Evolutionary conservation across 495 filamentous ascomycete genomes (phyloP), one percentile per base, ranked within the genome.

Genomic region (Pyrenopolyporus hunteri): DNA sequence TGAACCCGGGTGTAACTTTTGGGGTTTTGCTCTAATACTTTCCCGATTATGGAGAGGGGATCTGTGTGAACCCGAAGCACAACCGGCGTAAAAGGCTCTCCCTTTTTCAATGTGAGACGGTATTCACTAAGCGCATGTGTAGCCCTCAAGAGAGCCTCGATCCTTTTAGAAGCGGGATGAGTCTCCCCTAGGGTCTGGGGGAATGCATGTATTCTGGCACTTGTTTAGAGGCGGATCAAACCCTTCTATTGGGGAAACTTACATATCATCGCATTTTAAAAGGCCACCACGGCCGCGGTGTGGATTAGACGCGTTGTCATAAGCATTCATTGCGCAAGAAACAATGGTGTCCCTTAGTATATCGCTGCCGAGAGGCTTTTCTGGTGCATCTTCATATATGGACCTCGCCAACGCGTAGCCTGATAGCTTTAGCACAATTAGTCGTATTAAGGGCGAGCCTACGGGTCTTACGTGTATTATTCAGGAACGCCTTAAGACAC

Each of bases 271-370:
- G 36, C 90, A 91, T 74, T 84, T 90, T 68, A 91, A 92, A 69
- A 96, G 82, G 4, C 89, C 91, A 8, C 93, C 93, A 52, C 91
- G 82, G 6, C 84, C 90, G 62, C 86, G 81, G 63, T 95, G 95
- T 4, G 91, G 90, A 72, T 96, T 97, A 46, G 88, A 93, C 26
- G 93, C 91, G 66, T 92, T 93, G 66, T 96, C 91, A 68, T 93
- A 97, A 2, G 84, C 84, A 10, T 84, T 78, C 78, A 91, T 87
- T 1, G 87, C 88, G 14, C 84, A 78, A 10, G 83, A 79, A 26
- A 90, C 75, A 14, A 94, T 79, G 2, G 89, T 85, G 9, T 83
- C 78, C 72, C 89, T 84, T 16, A 93, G 77, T 7, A 80, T 69
- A 2, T 78, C 63, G 6, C 68, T 58, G 2, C 74, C 72, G 0